phyloP scores from a whole-genome alignment of 2,329 filamentous ascomycete genomes.

The Epichloe glyceriae region DNA sequence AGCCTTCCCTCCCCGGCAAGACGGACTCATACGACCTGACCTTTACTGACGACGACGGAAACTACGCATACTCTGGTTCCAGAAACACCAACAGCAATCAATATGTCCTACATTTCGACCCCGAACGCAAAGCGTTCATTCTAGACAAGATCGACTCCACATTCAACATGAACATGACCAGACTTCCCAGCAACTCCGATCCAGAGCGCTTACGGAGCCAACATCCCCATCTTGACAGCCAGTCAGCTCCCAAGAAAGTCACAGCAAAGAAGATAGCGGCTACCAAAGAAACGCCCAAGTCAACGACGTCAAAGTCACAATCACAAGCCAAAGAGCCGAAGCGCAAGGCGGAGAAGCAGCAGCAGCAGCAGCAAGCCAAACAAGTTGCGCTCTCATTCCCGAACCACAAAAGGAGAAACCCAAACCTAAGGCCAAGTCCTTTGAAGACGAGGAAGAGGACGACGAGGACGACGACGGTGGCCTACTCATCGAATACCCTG shows the following conservation, averaged over 20 bases:
- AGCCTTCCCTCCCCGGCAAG: constrained; percentile 34
- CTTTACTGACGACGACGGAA: constrained; percentile 40
- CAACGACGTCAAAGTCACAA: constrained; percentile 1
- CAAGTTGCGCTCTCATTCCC: constrained; percentile 20
- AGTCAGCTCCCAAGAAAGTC: constrained; percentile 14
- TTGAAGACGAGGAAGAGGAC: constrained; percentile 37
- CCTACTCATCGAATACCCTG: constrained; percentile 48
- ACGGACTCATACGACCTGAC: constrained; percentile 42
- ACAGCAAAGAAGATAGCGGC: constrained; percentile 13
- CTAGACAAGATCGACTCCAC: constrained; percentile 71
- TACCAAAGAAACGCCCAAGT: constrained; percentile 12
- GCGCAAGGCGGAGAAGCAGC: constrained; percentile 15
- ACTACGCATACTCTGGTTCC: constrained; percentile 48
- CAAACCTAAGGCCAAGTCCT: constrained; percentile 10
- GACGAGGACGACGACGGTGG: constrained; percentile 44
- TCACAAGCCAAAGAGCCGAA: constrained; percentile 10
- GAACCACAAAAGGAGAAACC: constrained; percentile 19
- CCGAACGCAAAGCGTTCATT: constrained; percentile 60
- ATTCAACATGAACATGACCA: constrained; percentile 76
- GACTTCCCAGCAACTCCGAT: constrained; percentile 52
- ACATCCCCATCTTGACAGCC: constrained; percentile 49
- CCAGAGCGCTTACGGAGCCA: constrained; percentile 49
- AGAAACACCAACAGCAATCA: constrained; percentile 42
- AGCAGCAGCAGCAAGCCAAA: constrained; percentile 20
- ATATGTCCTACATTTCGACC: constrained; percentile 65